Percentiles rank a stretch among this genome's conserved stretches.
Evolutionary conservation across 108 stramenopile species (phyloP).

Genomic region (Cyclotella cryptica): DNA sequence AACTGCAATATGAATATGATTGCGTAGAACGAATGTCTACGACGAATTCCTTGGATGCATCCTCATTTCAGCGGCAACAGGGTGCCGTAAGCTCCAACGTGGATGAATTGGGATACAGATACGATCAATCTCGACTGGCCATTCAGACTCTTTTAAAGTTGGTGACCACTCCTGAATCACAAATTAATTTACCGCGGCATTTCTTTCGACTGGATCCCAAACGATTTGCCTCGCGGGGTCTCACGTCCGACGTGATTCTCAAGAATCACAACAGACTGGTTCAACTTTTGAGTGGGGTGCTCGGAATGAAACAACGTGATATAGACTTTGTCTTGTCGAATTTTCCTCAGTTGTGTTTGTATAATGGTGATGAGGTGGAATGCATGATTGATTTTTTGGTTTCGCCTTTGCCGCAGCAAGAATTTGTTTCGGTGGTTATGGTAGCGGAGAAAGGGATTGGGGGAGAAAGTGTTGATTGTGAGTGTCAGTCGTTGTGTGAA

Average conservation of each 20-base stretch:
- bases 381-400: constrained; percentile 51
- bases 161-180: constrained; percentile 5
- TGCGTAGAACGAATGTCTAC: neutral
- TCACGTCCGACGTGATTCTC: constrained; percentile 22
- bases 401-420: constrained; percentile 38
- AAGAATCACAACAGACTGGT: constrained; percentile 23
- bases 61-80: too few species aligned
- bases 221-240: constrained; percentile 30
- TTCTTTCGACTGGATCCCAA: constrained; percentile 32
- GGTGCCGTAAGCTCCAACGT: neutral
- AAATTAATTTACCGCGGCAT: constrained; percentile 34
- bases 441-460: constrained; percentile 34
- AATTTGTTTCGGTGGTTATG: constrained; percentile 16
- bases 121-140: constrained; percentile 19
- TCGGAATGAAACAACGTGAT: constrained; percentile 30
- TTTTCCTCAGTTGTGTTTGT: constrained; percentile 56
- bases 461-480: constrained; percentile 41
- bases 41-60: too few species aligned
- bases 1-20: constrained; percentile 25
- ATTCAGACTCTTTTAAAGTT: constrained; percentile 21
- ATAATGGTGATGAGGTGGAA: constrained; percentile 47
- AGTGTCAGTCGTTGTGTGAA: constrained; percentile 8
- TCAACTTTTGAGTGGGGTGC: constrained; percentile 6
- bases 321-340: constrained; percentile 37
- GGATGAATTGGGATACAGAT: neutral